These are phyloP conservation scores for Fusarium nodosum DNA, from an alignment of 2,329 filamentous ascomycete genomes.

Conservation along the genomic window DNA sequence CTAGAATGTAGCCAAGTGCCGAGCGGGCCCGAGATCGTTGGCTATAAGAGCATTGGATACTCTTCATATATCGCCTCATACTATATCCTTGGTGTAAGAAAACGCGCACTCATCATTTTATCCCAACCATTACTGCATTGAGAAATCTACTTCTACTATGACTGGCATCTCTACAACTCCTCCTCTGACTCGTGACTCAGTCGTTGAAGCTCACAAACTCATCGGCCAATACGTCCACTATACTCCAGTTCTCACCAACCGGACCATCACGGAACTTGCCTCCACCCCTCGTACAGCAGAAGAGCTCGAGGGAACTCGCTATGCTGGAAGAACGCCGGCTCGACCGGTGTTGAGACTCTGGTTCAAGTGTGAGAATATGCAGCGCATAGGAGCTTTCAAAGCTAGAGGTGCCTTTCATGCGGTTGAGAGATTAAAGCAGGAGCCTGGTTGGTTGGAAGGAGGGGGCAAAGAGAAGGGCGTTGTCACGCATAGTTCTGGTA, in stretches of 20 bases:
- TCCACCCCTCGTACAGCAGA: constrained; percentile 74
- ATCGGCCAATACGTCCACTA: constrained; percentile 83
- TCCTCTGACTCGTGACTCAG: constrained; percentile 79
- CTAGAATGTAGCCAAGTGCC: constrained; percentile 18
- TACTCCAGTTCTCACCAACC: constrained; percentile 86
- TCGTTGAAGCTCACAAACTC: constrained; percentile 77
- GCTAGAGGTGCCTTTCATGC: constrained; percentile 92
- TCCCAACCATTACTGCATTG: not conserved
- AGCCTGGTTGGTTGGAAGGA: constrained; percentile 71
- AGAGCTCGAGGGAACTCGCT: constrained; percentile 68
- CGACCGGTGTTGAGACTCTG: constrained; percentile 79
- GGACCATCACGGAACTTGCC: constrained; percentile 79
- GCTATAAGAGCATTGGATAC: constrained; percentile 12
- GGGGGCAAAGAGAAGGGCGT: constrained; percentile 76
- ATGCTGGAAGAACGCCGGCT: constrained; percentile 69
- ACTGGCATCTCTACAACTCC: constrained; percentile 67
- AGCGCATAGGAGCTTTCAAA: constrained; percentile 94
- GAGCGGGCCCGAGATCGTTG: constrained; percentile 30
- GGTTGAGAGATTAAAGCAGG: constrained; percentile 74
- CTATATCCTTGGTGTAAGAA: not conserved
- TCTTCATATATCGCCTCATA: not conserved
- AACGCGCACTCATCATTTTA: not conserved
- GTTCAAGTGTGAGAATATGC: constrained; percentile 97
- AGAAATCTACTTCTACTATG: constrained; percentile 56
- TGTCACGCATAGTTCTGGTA: constrained; percentile 90